Evolutionary conservation across 176 grass and related monocot genomes (phyloP).

Genomic region (Pontederia paniculata): DNA sequence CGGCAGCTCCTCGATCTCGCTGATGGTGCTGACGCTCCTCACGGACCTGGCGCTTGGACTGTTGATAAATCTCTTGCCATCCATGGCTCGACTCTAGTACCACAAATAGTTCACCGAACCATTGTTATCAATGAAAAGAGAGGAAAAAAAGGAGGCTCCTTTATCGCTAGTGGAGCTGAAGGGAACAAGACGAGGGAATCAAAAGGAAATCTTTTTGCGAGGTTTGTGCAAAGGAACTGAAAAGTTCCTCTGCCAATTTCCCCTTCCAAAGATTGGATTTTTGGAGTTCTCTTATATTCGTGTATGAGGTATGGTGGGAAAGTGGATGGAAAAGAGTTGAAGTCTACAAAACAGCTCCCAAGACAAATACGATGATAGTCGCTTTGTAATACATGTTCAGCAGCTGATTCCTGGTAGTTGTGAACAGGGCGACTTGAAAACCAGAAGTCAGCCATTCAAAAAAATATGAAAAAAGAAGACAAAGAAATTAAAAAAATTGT

Average conservation of each 20-base stretch:
- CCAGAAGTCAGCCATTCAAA: too few species aligned
- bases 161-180: neutral
- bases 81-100: neutral
- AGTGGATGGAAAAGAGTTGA: neutral
- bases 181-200: too few species aligned
- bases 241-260: too few species aligned
- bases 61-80: neutral
- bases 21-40: neutral
- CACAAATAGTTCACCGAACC: neutral
- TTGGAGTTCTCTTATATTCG: neutral
- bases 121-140: neutral
- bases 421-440: too few species aligned
- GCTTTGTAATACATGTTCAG: too few species aligned
- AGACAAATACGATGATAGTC: neutral
- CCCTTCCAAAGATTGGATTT: neutral
- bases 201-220: too few species aligned
- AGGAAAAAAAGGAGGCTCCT: neutral
- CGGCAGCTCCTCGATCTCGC: too few species aligned
- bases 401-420: too few species aligned
- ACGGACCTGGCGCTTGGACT: neutral
- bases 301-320: neutral
- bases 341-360: neutral
- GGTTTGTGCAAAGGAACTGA: too few species aligned
- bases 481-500: too few species aligned
- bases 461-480: too few species aligned